phyloP scores from a whole-genome alignment of 202 grass and related monocot genomes.

The Cymbopogon flexuosus region DNA sequence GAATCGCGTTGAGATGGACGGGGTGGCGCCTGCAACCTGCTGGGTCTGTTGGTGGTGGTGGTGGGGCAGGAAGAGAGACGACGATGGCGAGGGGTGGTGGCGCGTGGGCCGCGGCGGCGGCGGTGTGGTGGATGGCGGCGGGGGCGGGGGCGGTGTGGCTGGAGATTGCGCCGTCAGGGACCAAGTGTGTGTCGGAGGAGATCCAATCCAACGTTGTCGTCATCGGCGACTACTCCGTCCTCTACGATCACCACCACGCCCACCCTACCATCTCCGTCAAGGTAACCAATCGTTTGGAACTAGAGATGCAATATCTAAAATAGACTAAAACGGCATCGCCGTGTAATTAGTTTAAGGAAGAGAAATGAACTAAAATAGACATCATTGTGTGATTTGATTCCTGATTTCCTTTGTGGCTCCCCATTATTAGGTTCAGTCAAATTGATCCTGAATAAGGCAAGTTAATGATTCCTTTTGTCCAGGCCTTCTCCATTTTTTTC shows the following conservation, averaged over 20 bases:
- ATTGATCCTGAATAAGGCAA: not conserved
- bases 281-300: constrained; percentile 20
- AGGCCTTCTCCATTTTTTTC: no score
- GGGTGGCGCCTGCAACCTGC: no score
- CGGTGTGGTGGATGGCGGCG: constrained; percentile 31
- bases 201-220: constrained; percentile 58
- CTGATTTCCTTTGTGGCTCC: no score
- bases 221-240: constrained; percentile 51
- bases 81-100: constrained; percentile 25
- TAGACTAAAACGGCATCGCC: not conserved
- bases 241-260: constrained; percentile 36
- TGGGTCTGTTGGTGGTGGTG: not conserved
- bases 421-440: not conserved
- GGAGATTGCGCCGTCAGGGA: constrained; percentile 41
- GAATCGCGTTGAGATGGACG: not conserved
- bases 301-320: not conserved
- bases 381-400: not conserved
- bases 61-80: not conserved
- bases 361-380: not conserved
- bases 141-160: constrained; percentile 57
- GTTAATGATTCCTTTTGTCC: not conserved
- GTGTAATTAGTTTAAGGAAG: not conserved
- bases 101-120: not conserved
- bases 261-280: constrained; percentile 54
- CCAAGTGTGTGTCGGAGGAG: constrained; percentile 61